Evolutionary conservation across 768 basidiomycete genomes (phyloP).

Genomic region (Hericium rajendrae): DNA sequence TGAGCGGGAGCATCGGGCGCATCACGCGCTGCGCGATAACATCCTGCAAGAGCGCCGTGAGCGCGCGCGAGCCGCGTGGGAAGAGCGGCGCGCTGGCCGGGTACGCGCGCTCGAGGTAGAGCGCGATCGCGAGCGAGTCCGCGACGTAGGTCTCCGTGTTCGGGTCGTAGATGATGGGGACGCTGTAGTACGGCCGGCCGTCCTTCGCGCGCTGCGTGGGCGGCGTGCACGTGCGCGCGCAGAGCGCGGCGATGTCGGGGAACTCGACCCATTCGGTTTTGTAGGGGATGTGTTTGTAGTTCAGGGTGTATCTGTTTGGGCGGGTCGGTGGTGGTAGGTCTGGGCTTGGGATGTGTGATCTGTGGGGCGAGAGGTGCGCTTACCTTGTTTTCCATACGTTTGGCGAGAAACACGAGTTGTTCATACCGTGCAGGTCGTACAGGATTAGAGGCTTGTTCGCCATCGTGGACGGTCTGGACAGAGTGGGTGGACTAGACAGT

Average conservation of each 20-base stretch:
- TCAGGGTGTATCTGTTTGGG: background rate
- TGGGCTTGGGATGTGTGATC: no score
- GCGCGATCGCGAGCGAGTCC: constrained; percentile 28
- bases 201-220: constrained; percentile 22
- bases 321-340: no score
- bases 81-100: background rate
- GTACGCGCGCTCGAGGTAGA: background rate
- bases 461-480: no score
- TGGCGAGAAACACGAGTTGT: no score
- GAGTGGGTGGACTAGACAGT: no score
- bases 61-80: background rate
- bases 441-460: no score
- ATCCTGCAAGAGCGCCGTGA: background rate
- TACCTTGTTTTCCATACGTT: no score
- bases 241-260: constrained; percentile 11
- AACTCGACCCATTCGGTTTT: constrained; percentile 15
- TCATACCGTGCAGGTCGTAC: no score
- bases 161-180: constrained; percentile 15
- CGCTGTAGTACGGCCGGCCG: constrained; percentile 13
- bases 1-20: background rate
- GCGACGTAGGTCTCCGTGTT: constrained; percentile 18
- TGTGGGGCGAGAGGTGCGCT: no score
- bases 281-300: constrained; percentile 11
- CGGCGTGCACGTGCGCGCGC: constrained; percentile 2
- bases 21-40: background rate